phyloP scores from a whole-genome alignment of 1,284 basidiomycete genomes.

The Sanghuangporus sanghuang region DNA sequence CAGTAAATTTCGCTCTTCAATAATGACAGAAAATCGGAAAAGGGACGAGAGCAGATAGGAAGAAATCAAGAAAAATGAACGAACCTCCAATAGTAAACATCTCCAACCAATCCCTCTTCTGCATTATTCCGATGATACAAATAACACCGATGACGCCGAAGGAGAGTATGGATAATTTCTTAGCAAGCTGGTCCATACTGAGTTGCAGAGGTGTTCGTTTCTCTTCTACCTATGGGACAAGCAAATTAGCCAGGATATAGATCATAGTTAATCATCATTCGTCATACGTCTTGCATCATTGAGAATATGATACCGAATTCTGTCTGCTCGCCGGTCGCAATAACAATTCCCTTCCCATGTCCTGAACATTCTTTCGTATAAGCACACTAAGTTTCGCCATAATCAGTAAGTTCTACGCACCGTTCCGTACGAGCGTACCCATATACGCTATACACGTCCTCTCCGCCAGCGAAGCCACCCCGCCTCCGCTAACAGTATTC shows the following conservation, averaged over 20 bases:
- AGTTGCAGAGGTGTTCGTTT: conserved; percentile 90
- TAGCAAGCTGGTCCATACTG: conserved; percentile 95
- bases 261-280: not conserved
- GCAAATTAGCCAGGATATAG: not conserved
- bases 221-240: conserved; percentile 70
- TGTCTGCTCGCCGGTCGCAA: conserved; percentile 85
- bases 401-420: conserved; percentile 32
- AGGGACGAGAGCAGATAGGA: not conserved
- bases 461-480: conserved; percentile 76
- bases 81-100: conserved; percentile 98
- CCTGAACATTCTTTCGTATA: conserved; percentile 42
- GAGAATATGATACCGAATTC: conserved; percentile 97
- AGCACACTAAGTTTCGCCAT: not conserved
- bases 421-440: conserved; percentile 94
- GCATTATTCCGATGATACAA: conserved; percentile 85
- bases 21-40: not conserved
- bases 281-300: conserved; percentile 93
- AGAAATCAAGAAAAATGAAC: conserved; percentile 21
- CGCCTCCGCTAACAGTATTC: conserved; percentile 27
- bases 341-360: conserved; percentile 82
- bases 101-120: conserved; percentile 88
- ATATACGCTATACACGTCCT: conserved; percentile 90
- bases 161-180: conserved; percentile 85
- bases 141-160: conserved; percentile 94
- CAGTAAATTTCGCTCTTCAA: not conserved